Evolutionary conservation across 371 early-diverging fungal species (phyloP).

Genomic region (Massospora cicadina): DNA sequence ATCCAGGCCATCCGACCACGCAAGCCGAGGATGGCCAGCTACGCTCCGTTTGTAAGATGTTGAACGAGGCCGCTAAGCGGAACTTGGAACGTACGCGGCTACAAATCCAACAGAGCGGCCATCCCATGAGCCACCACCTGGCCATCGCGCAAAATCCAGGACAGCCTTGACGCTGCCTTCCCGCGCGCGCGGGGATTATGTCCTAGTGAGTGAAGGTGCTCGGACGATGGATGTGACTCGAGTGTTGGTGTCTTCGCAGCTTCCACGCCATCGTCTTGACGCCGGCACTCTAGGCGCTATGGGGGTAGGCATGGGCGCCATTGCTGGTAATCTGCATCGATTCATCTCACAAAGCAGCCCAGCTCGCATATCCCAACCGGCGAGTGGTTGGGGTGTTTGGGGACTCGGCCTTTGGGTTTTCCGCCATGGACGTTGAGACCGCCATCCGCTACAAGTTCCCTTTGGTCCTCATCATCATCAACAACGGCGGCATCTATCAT

Average conservation of each 20-base stretch:
- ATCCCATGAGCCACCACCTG: conserved; percentile 40
- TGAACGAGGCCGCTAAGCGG: background rate
- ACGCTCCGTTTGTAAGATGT: background rate
- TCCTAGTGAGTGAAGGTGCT: conserved; percentile 61
- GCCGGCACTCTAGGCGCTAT: conserved; percentile 62
- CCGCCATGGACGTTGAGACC: conserved; percentile 68
- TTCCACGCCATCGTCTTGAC: conserved; percentile 51
- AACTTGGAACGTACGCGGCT: background rate
- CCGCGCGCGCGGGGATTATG: conserved; percentile 17
- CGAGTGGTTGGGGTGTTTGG: conserved; percentile 51
- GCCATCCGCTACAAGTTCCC: conserved; percentile 44
- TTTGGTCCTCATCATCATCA: conserved; percentile 49
- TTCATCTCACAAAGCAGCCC: conserved; percentile 20
- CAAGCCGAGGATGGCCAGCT: background rate
- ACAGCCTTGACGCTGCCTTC: conserved; percentile 18
- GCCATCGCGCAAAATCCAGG: conserved; percentile 44
- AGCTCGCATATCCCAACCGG: conserved; percentile 28
- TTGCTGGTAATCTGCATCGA: conserved; percentile 26
- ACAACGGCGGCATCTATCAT: conserved; percentile 65
- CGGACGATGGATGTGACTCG: conserved; percentile 77
- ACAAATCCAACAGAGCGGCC: conserved; percentile 8
- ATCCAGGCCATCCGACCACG: conserved; percentile 12
- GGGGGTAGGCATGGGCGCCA: conserved; percentile 70
- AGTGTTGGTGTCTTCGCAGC: conserved; percentile 39
- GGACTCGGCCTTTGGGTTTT: conserved; percentile 68